These are phyloP conservation scores for Aspergillus clavatus DNA, from an alignment of 2,329 filamentous ascomycete genomes.

Conservation along the genomic window DNA sequence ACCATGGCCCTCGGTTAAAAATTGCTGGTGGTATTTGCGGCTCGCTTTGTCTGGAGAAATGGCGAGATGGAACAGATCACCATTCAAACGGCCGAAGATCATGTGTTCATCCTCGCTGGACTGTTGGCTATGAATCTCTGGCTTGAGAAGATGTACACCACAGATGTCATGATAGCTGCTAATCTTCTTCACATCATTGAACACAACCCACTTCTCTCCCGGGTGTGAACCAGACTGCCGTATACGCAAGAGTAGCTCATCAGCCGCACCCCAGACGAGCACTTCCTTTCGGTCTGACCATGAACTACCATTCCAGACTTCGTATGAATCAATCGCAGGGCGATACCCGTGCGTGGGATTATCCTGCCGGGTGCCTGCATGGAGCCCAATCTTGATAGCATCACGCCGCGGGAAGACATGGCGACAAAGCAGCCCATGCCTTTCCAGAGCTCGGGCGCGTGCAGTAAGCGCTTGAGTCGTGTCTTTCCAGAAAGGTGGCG, in stretches of 20 bases:
- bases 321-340: constrained; percentile 55
- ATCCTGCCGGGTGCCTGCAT: constrained; percentile 42
- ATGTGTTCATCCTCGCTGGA: constrained; percentile 43
- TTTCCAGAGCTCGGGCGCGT: constrained; percentile 54
- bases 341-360: constrained; percentile 52
- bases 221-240: constrained; percentile 39
- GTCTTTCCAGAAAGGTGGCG: constrained; percentile 44
- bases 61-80: constrained; percentile 44
- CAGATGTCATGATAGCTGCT: constrained; percentile 58
- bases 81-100: constrained; percentile 54
- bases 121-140: constrained; percentile 33
- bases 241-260: constrained; percentile 50
- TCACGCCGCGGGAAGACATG: constrained; percentile 45
- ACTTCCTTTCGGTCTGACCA: constrained; percentile 52
- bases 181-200: constrained; percentile 44
- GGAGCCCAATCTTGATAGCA: constrained; percentile 37
- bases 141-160: constrained; percentile 49
- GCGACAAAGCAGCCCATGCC: constrained; percentile 52
- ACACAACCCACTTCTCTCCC: constrained; percentile 47
- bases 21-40: constrained; percentile 36
- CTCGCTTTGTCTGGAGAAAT: constrained; percentile 27
- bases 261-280: constrained; percentile 57
- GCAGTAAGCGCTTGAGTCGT: constrained; percentile 53
- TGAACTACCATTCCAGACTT: constrained; percentile 44
- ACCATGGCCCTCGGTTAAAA: constrained; percentile 40